Base-by-base conservation (phyloP, 345 rosid genomes). In the Erysimum cheiranthoides region DNA sequence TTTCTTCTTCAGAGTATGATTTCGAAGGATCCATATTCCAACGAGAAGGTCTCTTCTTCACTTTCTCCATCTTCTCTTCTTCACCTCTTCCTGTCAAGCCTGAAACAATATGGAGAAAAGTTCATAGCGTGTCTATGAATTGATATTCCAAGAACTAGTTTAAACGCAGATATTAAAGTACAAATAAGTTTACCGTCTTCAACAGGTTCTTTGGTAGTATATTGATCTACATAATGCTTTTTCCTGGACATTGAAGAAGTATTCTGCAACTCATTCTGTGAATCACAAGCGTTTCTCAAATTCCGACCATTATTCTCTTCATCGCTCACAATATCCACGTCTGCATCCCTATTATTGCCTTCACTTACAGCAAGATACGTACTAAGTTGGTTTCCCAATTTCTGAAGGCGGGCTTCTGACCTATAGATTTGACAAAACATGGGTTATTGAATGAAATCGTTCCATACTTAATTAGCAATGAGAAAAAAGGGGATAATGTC, bases 361-460 rank as follows among this genome's bases (percentile, higher is more conserved):
- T 76, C 86, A 66, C 59, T 82, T 76, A 68, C 79, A 74, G 68
- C 66, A 47, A 76, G 77, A 78, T 82, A 84, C 62, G 76, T 75
- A 57, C 84, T 83, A 78, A 95, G 93, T 79, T 91, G 90, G 77
- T 81, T 84, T 72, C 85, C 98, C 78, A 88, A 72, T 80, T 81
- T 89, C 76, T 88, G 85, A 67, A 90, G 84, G 51, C 89, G 93
- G 63, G 73, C 79, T 82, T 93, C 84, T 66, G 97, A 89, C 83
- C 99, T 95, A 68, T 64, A 72, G 40, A 80, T 66, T 79, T 73
- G 25, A 67, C 51, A 66, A 10, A 35, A 43, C 51, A 70, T 59
- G 5, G 31, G 28, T 51, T 52, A 68, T 8, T 58, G 38, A 72
- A 66, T 63, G 9, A 61, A 59, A 68, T 46, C 14, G 52, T 50